Evolutionary conservation across 2,329 filamentous ascomycete genomes (phyloP).

Genomic region (Aspergillus intermedius): DNA sequence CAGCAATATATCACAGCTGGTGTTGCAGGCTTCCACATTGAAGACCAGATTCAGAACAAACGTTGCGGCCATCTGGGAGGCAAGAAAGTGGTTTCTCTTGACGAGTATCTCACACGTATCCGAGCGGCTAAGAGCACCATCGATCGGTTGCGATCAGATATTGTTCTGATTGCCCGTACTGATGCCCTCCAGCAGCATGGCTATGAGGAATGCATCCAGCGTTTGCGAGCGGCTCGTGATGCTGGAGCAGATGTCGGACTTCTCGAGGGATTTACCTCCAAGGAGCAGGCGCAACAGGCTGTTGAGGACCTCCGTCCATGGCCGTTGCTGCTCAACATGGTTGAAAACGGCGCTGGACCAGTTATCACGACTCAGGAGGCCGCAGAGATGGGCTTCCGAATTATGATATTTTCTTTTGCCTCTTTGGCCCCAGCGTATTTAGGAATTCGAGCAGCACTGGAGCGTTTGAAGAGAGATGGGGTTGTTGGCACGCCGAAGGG

Average conservation of each 20-base stretch:
- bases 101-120: constrained; percentile 30
- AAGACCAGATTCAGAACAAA: constrained; percentile 48
- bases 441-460: constrained; percentile 28
- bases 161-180: constrained; percentile 40
- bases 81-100: constrained; percentile 32
- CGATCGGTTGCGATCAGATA: constrained; percentile 31
- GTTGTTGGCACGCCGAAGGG: constrained; percentile 25
- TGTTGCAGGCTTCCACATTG: constrained; percentile 52
- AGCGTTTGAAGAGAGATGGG: constrained; percentile 31
- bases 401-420: constrained; percentile 39
- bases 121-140: constrained; percentile 30
- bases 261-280: constrained; percentile 35
- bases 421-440: constrained; percentile 31
- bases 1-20: constrained; percentile 46
- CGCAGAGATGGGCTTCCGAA: constrained; percentile 35
- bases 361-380: constrained; percentile 33
- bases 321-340: constrained; percentile 40
- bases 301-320: constrained; percentile 33
- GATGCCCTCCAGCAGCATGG: constrained; percentile 33
- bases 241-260: constrained; percentile 37
- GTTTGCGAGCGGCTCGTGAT: constrained; percentile 32
- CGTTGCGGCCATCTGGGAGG: constrained; percentile 36
- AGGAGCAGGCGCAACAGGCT: constrained; percentile 29
- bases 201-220: constrained; percentile 35
- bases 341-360: constrained; percentile 37